Evolutionary conservation across 208 protist species (phyloP), one percentile per base, ranked within the genome.

Genomic region (Crithidia sp.): DNA sequence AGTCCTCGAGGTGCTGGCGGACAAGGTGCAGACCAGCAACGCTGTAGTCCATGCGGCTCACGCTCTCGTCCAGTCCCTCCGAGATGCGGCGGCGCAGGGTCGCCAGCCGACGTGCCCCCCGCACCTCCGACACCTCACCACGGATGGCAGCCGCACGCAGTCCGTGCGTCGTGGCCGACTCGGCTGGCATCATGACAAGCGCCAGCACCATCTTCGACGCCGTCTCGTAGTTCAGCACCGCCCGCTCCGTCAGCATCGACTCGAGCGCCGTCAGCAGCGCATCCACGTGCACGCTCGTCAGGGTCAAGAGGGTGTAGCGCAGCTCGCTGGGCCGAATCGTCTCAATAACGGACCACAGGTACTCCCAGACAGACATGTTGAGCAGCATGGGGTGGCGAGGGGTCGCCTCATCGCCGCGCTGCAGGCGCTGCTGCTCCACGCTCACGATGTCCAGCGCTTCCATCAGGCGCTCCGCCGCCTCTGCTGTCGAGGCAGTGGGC

Each of bases 211-310:
- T 84, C 73, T 86, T 86, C 14, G 90, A 86, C 4, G 87, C 90
- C 17, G 84, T 90, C 71, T 97, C 92, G 76, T 91, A 93, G 76
- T 95, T 94, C 55, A 88, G 75, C 64, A 97, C 92, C 4, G 76
- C 90, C 56, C 82, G 59, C 43, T 80, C 77, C 28, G 74, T 70
- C 69, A 94, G 54, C 88, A 93, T 94, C 43, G 43, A 54, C 77
- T 89, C 87, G 41, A 97, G 55, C 67, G 81, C 77, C 44, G 73
- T 83, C 45, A 97, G 79, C 58, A 97, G 73, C 7, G 90, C 90
- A 67, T 94, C 86, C 12, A 93, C 83, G 80, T 95, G 92, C 14
- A 85, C 83, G 82, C 83, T 93, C n/a, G 92, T 95, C 50, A 97
- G 83, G 7, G 83, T 67, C 16, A 82, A 68, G n/a, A 97, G 87